Evolutionary conservation across 2,329 filamentous ascomycete genomes (phyloP).

Genomic region (Beauveria brongniartii): DNA sequence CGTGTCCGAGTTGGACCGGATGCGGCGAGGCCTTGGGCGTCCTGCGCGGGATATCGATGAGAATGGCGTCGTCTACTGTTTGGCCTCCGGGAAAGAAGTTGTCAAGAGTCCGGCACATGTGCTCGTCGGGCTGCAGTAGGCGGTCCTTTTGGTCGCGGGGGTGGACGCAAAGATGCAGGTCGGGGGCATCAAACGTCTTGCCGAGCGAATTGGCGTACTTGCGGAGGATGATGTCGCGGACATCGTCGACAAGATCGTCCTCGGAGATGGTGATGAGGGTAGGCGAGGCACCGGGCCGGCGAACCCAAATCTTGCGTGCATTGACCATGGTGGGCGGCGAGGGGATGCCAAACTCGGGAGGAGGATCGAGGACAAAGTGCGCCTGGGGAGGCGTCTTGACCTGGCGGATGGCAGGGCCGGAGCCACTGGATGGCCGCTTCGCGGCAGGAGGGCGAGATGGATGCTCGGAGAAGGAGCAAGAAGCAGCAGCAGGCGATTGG

Average conservation of each 20-base stretch:
- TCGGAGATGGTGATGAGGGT: conserved; percentile 80
- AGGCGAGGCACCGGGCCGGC: conserved; percentile 73
- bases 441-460: not conserved
- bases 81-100: conserved; percentile 81
- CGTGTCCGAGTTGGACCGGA: not conserved
- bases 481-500: not conserved
- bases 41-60: conserved; percentile 79
- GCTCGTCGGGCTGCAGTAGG: conserved; percentile 75
- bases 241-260: conserved; percentile 88
- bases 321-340: conserved; percentile 36
- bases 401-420: conserved; percentile 15
- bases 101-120: conserved; percentile 70
- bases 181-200: conserved; percentile 80
- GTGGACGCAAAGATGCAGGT: conserved; percentile 70
- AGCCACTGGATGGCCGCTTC: conserved; percentile 18
- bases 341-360: conserved; percentile 27
- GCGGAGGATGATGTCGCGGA: conserved; percentile 81
- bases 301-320: conserved; percentile 89
- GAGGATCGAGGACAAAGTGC: conserved; percentile 12
- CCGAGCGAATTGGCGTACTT: conserved; percentile 95
- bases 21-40: conserved; percentile 77
- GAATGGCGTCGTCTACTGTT: conserved; percentile 75
- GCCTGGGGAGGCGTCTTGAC: conserved; percentile 15
- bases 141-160: conserved; percentile 66
- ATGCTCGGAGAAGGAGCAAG: not conserved